Percentiles rank a stretch among this genome's conserved stretches.
Conservation (phyloP, 2,329 filamentous ascomycete species). For the Akanthomyces muscarius region DNA sequence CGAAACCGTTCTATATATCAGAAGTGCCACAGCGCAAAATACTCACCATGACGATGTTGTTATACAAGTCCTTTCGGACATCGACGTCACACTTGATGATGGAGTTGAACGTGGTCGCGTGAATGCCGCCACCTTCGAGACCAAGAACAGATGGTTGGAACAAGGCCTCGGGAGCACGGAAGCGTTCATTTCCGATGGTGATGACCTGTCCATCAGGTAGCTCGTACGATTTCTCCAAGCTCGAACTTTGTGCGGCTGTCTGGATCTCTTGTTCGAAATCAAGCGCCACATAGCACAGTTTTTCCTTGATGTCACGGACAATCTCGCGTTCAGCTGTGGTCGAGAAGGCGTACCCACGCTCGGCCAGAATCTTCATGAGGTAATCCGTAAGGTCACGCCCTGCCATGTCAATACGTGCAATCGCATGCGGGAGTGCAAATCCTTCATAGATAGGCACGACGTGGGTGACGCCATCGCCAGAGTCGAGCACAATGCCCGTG, state of each 20-base stretch:
- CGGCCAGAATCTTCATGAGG: conserved; percentile 99
- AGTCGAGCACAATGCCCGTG: conserved; percentile 99
- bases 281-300: conserved; percentile 99
- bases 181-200: conserved; percentile 99
- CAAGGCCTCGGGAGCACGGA: conserved; percentile 98
- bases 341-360: conserved; percentile 99
- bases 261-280: conserved; percentile 99
- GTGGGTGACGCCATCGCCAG: conserved; percentile 99
- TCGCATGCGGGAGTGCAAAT: conserved; percentile 99
- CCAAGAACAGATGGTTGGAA: conserved; percentile 98
- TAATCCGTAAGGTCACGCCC: conserved; percentile 99
- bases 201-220: conserved; percentile 99
- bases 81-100: conserved; percentile 99
- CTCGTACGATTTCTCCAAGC: conserved; percentile 99
- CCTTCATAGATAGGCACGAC: conserved; percentile 99
- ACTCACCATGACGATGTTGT: conserved; percentile 99
- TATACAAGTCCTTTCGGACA: conserved; percentile 99
- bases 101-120: conserved; percentile 99
- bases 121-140: conserved; percentile 98
- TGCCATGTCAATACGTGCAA: conserved; percentile 99
- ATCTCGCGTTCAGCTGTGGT: conserved; percentile 99
- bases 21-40: no score
- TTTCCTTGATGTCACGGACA: conserved; percentile 99
- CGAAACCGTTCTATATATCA: neutral
- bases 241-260: conserved; percentile 97